Evolutionary conservation across 768 basidiomycete genomes (phyloP).

Genomic region (Amanita pallidorosea): DNA sequence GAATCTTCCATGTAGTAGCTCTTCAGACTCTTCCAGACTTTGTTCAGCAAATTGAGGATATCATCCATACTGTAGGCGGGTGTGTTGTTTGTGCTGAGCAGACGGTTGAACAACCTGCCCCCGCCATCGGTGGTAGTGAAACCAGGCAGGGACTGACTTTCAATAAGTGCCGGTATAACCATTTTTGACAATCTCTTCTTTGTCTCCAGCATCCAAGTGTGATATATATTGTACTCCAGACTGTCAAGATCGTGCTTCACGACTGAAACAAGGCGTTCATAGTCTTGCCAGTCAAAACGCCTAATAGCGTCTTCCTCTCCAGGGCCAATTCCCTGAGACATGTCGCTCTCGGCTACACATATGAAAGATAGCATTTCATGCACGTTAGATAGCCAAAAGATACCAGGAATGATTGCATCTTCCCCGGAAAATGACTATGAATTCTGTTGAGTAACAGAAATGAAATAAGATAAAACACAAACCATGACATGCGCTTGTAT

Average conservation of each 20-base stretch:
- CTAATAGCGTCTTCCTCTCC: slow-evolving; percentile 89
- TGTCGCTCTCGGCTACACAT: slow-evolving; percentile 97
- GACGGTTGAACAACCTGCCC: slow-evolving; percentile 87
- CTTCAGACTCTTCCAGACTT: slow-evolving; percentile 97
- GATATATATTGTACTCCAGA: slow-evolving; percentile 98
- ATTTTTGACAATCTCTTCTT: slow-evolving; percentile 95
- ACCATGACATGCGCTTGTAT: slow-evolving; percentile 98
- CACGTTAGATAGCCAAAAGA: slow-evolving; percentile 99
- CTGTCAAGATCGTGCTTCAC: slow-evolving; percentile 99
- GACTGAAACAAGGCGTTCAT: slow-evolving; percentile 92
- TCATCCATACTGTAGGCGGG: slow-evolving; percentile 99
- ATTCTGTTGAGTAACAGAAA: slow-evolving; percentile 5
- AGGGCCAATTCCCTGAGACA: slow-evolving; percentile 95
- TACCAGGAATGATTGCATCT: slow-evolving; percentile 91
- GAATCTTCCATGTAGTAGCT: slow-evolving; percentile 98
- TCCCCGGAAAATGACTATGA: slow-evolving; percentile 80
- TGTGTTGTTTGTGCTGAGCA: slow-evolving; percentile 73
- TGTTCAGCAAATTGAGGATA: slow-evolving; percentile 91
- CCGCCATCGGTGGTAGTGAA: slow-evolving; percentile 95
- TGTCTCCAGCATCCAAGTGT: slow-evolving; percentile 98
- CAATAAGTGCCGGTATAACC: slow-evolving; percentile 98
- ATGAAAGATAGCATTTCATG: slow-evolving; percentile 99
- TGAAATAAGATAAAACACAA: slow-evolving; percentile 18
- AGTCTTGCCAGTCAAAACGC: slow-evolving; percentile 93
- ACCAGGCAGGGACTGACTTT: slow-evolving; percentile 94